phyloP scores from a whole-genome alignment of 257 asterid genomes.

The Nicotiana sylvestris region DNA sequence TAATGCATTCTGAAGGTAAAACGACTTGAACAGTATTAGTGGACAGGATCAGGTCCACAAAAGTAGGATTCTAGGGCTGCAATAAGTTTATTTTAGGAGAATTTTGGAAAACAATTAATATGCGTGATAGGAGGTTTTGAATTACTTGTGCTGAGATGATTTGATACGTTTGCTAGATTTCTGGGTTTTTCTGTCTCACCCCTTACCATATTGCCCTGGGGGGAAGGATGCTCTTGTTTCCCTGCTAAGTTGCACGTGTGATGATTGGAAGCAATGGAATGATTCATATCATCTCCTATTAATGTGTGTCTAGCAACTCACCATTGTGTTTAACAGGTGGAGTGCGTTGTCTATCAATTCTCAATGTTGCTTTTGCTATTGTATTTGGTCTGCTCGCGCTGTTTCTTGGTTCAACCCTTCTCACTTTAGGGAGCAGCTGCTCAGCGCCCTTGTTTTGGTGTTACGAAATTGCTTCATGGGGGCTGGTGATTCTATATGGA shows the following conservation, averaged over 20 bases:
- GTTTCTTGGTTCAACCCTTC: slow-evolving; percentile 90
- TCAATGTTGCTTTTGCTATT: slow-evolving; percentile 62
- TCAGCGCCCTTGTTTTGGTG: slow-evolving; percentile 94
- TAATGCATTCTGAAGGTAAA: not conserved
- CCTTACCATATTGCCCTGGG: not conserved
- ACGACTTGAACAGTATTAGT: not conserved
- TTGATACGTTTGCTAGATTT: not conserved
- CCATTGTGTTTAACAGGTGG: slow-evolving; percentile 51
- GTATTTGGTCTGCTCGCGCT: slow-evolving; percentile 80
- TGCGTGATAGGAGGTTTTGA: not conserved
- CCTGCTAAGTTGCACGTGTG: not conserved
- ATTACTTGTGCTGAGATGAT: not conserved
- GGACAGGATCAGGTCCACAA: not conserved
- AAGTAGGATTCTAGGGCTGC: not conserved
- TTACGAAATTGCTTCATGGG: slow-evolving; percentile 80
- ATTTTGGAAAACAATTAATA: not conserved
- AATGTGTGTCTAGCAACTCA: not conserved
- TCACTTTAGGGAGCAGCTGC: slow-evolving; percentile 90
- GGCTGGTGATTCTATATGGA: slow-evolving; percentile 71
- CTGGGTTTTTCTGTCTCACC: not conserved
- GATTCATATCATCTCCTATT: not conserved
- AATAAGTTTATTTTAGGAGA: not conserved
- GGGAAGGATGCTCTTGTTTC: not conserved
- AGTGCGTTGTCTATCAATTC: slow-evolving; percentile 82
- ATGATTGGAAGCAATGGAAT: not conserved